These are phyloP conservation scores for Scleroderma citrinum DNA, from an alignment of 768 basidiomycete genomes.

Conservation along the genomic window DNA sequence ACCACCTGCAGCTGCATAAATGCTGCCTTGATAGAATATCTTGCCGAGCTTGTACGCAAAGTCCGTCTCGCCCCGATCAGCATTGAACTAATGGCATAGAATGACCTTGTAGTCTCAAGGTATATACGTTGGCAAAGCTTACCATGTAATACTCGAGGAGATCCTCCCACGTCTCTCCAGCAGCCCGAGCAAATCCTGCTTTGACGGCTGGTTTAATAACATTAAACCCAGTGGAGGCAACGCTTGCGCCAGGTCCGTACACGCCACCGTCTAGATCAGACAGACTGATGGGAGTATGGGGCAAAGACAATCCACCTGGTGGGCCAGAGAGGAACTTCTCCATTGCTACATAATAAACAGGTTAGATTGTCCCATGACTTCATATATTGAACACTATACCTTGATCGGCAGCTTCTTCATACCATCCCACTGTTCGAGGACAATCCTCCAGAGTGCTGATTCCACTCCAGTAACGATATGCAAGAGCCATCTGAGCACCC, in stretches of 20 bases:
- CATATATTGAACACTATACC: conserved; percentile 36
- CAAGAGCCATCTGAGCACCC: conserved; percentile 88
- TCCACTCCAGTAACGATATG: conserved; percentile 93
- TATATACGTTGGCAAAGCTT: conserved; percentile 12
- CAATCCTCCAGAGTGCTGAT: conserved; percentile 90
- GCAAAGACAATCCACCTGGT: conserved; percentile 84
- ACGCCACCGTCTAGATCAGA: conserved; percentile 90
- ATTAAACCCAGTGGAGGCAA: conserved; percentile 81
- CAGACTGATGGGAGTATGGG: conserved; percentile 71
- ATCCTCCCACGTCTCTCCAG: conserved; percentile 93
- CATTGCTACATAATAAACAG: conserved; percentile 51
- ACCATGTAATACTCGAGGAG: conserved; percentile 90
- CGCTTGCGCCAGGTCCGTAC: conserved; percentile 93
- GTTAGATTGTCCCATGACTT: conserved; percentile 1
- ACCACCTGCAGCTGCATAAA: conserved; percentile 76
- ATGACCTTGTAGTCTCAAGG: not conserved
- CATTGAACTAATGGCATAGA: conserved; percentile 68
- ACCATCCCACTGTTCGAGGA: conserved; percentile 78
- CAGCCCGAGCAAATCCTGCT: conserved; percentile 74
- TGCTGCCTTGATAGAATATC: conserved; percentile 93
- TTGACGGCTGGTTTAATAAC: conserved; percentile 70
- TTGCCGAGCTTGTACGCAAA: conserved; percentile 92
- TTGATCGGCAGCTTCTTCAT: conserved; percentile 83
- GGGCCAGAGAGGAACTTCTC: conserved; percentile 77
- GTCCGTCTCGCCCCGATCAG: conserved; percentile 83